Evolutionary conservation across 2,329 filamentous ascomycete genomes (phyloP).

Genomic region (Fusarium sp.): DNA sequence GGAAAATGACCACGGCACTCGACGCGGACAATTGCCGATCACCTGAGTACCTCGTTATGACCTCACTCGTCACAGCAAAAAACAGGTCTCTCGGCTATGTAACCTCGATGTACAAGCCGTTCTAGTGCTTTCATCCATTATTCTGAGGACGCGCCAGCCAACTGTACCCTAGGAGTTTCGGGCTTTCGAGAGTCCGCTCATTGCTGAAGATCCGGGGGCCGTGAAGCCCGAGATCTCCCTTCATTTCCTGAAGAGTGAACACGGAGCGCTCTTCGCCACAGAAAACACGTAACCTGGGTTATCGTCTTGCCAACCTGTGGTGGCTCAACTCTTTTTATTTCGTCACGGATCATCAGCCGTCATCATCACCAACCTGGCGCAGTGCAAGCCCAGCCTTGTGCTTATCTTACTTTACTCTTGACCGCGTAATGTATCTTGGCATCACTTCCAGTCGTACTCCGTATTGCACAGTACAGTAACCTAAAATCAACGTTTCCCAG

Average conservation of each 20-base stretch:
- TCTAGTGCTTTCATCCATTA: constrained; percentile 10
- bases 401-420: constrained; percentile 9
- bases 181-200: constrained; percentile 30
- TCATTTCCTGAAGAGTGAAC: background rate
- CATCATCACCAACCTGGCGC: constrained; percentile 39
- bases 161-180: constrained; percentile 23
- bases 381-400: constrained; percentile 19
- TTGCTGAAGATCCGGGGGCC: constrained; percentile 8
- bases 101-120: constrained; percentile 7
- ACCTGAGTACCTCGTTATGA: constrained; percentile 16
- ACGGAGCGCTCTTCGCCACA: constrained; percentile 24
- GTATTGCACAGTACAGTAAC: constrained; percentile 5
- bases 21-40: constrained; percentile 28
- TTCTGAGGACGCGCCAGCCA: constrained; percentile 10
- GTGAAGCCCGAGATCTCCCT: constrained; percentile 24
- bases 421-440: constrained; percentile 30
- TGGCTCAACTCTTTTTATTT: constrained; percentile 33
- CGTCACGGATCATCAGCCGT: constrained; percentile 37
- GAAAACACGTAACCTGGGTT: constrained; percentile 17
- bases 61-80: constrained; percentile 25
- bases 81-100: constrained; percentile 4
- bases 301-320: constrained; percentile 24
- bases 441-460: background rate
- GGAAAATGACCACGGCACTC: constrained; percentile 28
- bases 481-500: constrained; percentile 26